Conservation (phyloP, 176 grass and related monocot species). For the Rhynchospora tenuis region DNA sequence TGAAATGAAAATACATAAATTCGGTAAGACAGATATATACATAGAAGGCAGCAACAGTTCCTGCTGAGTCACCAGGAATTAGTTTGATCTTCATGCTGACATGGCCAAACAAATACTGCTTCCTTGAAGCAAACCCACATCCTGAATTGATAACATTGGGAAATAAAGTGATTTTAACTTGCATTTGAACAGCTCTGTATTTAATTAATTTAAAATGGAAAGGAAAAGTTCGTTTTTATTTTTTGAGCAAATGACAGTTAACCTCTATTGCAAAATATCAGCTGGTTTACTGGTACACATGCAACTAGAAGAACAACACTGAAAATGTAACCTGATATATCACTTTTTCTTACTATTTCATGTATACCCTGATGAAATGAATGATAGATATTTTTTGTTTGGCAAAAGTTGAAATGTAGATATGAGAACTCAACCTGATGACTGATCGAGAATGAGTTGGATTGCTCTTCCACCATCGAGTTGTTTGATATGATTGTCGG, state of each 20-base stretch:
- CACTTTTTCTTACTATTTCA: neutral
- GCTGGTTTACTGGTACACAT: neutral
- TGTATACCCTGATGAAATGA: neutral
- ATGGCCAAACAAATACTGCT: slow-evolving; percentile 37
- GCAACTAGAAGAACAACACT: neutral
- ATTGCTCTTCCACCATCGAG: slow-evolving; percentile 3
- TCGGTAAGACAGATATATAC: neutral
- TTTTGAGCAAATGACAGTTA: neutral
- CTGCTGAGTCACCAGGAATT: slow-evolving; percentile 29
- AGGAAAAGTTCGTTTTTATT: too few species aligned
- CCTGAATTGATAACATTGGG: neutral
- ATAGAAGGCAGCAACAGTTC: slow-evolving; percentile 37
- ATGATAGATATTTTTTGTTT: neutral
- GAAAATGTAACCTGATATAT: neutral
- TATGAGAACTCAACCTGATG: neutral
- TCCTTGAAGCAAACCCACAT: slow-evolving; percentile 36
- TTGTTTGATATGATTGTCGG: slow-evolving; percentile 30
- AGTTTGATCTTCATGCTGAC: slow-evolving; percentile 49
- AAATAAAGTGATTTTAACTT: neutral
- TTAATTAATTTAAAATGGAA: neutral
- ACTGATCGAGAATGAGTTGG: slow-evolving; percentile 30
- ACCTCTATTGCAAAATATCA: neutral
- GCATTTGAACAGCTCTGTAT: neutral
- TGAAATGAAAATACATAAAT: neutral
- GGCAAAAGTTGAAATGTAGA: neutral